These are phyloP conservation scores for Carex parvula DNA, from an alignment of 176 grass and related monocot genomes.

Conservation along the genomic window DNA sequence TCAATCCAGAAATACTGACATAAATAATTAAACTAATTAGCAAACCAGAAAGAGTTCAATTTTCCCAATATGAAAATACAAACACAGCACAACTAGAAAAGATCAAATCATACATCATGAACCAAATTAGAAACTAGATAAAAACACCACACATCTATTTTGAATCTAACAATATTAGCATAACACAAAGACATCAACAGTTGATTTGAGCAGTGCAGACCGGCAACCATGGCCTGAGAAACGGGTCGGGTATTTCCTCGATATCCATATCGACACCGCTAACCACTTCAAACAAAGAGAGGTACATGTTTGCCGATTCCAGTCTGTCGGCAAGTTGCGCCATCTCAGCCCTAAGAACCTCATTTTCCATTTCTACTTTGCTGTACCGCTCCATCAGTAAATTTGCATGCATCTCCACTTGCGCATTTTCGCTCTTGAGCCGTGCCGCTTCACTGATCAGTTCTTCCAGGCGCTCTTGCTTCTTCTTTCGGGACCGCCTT, in stretches of 20 bases:
- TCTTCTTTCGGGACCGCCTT: slow-evolving; percentile 43
- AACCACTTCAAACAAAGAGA: slow-evolving; percentile 21
- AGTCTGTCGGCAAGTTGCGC: slow-evolving; percentile 12
- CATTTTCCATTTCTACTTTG: slow-evolving; percentile 29
- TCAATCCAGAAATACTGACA: neutral
- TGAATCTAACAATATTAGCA: neutral
- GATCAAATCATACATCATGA: neutral
- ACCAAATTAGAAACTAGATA: neutral
- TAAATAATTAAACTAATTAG: neutral
- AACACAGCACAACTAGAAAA: neutral
- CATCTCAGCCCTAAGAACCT: slow-evolving; percentile 12
- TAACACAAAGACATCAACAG: neutral
- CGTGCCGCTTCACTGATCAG: slow-evolving; percentile 21
- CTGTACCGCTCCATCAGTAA: slow-evolving; percentile 14
- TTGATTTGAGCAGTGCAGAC: neutral
- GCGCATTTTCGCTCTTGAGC: slow-evolving; percentile 30
- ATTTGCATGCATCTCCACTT: slow-evolving; percentile 19
- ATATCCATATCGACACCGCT: slow-evolving; percentile 25
- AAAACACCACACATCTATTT: neutral
- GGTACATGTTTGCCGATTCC: slow-evolving; percentile 21
- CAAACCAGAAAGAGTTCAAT: neutral
- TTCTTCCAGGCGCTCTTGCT: slow-evolving; percentile 38
- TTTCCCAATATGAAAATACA: neutral
- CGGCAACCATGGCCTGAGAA: slow-evolving; percentile 18
- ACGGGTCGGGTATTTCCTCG: slow-evolving; percentile 12